These are phyloP conservation scores for Erodium maritimum DNA, from an alignment of 345 rosid genomes.

Conservation along the genomic window DNA sequence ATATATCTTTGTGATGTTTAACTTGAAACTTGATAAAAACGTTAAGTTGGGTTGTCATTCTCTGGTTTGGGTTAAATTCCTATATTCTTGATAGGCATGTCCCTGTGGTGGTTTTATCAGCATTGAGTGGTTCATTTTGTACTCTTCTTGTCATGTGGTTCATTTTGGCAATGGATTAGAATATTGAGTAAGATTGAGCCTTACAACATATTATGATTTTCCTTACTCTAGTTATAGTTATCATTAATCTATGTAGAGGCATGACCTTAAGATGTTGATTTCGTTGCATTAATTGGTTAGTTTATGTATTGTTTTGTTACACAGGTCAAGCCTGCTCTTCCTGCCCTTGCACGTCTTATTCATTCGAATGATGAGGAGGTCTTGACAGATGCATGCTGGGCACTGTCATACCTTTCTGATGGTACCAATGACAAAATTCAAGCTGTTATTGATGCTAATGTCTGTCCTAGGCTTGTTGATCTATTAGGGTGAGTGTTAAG, in stretches of 20 bases:
- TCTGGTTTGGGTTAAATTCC: too few species aligned
- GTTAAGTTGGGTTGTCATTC: too few species aligned
- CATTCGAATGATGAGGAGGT: conserved; percentile 42
- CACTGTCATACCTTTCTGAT: conserved; percentile 39
- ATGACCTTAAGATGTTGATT: neutral
- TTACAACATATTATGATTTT: neutral
- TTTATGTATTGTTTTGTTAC: neutral
- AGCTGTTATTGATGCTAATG: conserved; percentile 38
- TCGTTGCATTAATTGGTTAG: neutral
- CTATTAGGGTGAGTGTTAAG: conserved; percentile 24
- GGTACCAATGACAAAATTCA: conserved; percentile 42
- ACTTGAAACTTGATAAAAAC: neutral
- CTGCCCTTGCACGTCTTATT: conserved; percentile 34
- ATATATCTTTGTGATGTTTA: neutral
- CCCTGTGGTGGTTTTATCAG: too few species aligned
- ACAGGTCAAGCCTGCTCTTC: conserved; percentile 42
- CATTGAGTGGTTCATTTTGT: too few species aligned
- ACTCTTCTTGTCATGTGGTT: too few species aligned
- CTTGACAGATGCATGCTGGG: conserved; percentile 46
- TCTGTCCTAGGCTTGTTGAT: conserved; percentile 35
- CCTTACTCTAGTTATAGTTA: neutral
- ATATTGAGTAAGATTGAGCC: too few species aligned
- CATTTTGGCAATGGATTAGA: neutral
- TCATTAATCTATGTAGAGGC: neutral
- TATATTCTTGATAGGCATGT: too few species aligned